Conservation (phyloP, 805 yeast species). For the Lipomyces yamanashiensis region DNA sequence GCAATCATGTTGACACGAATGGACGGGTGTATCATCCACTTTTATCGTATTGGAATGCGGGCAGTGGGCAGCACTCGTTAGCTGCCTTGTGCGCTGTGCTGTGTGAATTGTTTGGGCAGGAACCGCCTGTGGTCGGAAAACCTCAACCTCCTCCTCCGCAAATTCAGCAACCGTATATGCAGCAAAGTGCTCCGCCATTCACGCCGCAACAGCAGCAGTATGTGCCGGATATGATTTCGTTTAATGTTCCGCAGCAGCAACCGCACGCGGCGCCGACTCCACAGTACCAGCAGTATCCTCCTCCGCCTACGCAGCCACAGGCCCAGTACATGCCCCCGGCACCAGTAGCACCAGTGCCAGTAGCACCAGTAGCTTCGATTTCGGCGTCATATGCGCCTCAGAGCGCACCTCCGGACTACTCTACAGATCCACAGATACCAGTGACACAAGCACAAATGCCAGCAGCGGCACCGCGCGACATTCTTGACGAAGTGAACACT, state of each 20-base stretch:
- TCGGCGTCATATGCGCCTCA: neutral
- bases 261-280: slow-evolving; percentile 4
- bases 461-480: neutral
- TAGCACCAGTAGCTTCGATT: neutral
- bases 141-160: slow-evolving; percentile 38
- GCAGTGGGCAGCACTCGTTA: slow-evolving; percentile 43
- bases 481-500: neutral
- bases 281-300: slow-evolving; percentile 13
- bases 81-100: slow-evolving; percentile 45
- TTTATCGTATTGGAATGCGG: slow-evolving; percentile 60
- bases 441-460: neutral
- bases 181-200: neutral
- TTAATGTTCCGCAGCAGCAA: neutral
- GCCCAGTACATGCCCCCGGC: too few relatives aligned
- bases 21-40: slow-evolving; percentile 76
- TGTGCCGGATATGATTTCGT: slow-evolving; percentile 3
- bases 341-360: slow-evolving; percentile 2
- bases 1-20: slow-evolving; percentile 68
- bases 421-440: neutral
- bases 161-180: slow-evolving; percentile 8
- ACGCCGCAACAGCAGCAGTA: slow-evolving; percentile 6
- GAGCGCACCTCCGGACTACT: neutral
- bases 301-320: neutral
- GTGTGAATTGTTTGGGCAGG: slow-evolving; percentile 47
- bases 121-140: slow-evolving; percentile 54